Evolutionary conservation across 306 rosid genomes (phyloP).

Genomic region (Hippophae rhamnoides): DNA sequence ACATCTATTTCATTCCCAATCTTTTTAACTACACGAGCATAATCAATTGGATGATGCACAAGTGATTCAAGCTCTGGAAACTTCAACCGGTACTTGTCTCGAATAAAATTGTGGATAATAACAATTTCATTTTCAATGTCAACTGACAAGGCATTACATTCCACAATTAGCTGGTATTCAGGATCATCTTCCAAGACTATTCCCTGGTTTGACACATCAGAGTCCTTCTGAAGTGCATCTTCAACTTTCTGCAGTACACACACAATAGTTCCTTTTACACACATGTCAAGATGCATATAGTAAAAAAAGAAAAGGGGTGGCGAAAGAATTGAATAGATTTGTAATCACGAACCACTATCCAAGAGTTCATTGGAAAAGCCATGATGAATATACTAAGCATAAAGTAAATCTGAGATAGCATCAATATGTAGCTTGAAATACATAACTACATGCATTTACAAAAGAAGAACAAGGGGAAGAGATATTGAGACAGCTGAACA

Average conservation of each 20-base stretch:
- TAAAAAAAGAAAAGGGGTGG: not conserved
- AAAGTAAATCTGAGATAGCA: not conserved
- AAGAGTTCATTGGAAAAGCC: not conserved
- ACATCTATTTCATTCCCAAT: constrained; percentile 89
- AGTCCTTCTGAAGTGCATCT: constrained; percentile 60
- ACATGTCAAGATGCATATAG: constrained; percentile 16
- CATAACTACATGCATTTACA: not conserved
- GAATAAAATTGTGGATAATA: constrained; percentile 81
- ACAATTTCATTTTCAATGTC: constrained; percentile 93
- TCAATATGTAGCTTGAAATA: not conserved
- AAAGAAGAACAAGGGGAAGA: not conserved
- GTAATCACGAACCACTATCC: not conserved
- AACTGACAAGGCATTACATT: constrained; percentile 80
- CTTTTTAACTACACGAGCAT: constrained; percentile 94
- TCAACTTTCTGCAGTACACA: constrained; percentile 72
- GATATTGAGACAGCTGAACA: too few species aligned
- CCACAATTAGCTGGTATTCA: constrained; percentile 87
- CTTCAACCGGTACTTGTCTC: constrained; percentile 84
- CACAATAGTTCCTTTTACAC: constrained; percentile 14
- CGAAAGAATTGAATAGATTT: not conserved
- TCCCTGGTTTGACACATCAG: constrained; percentile 47
- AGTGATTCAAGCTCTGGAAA: constrained; percentile 95
- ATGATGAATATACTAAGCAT: not conserved
- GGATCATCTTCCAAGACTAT: constrained; percentile 85
- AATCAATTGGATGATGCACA: constrained; percentile 91